Evolutionary conservation across 768 basidiomycete genomes (phyloP).

Genomic region (Tricholoma saponaceum): DNA sequence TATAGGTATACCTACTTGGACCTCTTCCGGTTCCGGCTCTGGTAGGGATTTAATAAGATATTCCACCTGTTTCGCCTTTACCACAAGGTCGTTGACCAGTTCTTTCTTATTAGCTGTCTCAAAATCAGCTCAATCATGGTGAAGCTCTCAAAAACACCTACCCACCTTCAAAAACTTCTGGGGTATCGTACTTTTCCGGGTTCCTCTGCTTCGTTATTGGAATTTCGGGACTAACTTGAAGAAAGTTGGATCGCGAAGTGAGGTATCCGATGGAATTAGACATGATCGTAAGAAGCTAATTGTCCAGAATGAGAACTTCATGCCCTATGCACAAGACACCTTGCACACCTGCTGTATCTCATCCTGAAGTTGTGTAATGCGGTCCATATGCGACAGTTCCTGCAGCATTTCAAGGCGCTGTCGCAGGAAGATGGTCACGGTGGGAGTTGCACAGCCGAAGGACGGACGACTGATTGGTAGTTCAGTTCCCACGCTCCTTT

Average conservation of each 20-base stretch:
- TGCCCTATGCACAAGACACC: neutral
- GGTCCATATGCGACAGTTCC: conserved; percentile 92
- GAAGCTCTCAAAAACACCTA: neutral
- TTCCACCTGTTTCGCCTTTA: conserved; percentile 88
- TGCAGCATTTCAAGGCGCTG: conserved; percentile 68
- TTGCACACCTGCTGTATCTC: conserved; percentile 79
- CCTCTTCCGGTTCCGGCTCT: conserved; percentile 72
- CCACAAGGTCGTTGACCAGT: conserved; percentile 75
- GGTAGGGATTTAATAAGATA: conserved; percentile 79
- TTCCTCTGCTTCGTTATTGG: conserved; percentile 83
- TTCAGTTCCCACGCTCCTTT: neutral
- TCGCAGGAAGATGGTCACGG: neutral
- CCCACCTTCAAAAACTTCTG: conserved; percentile 73
- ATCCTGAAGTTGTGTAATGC: conserved; percentile 93
- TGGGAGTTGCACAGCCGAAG: neutral
- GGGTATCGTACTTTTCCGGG: conserved; percentile 65
- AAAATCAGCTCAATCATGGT: neutral
- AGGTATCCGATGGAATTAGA: conserved; percentile 79
- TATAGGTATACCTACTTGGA: conserved; percentile 45
- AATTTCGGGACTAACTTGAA: conserved; percentile 72
- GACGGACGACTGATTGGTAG: neutral
- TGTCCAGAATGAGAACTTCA: neutral
- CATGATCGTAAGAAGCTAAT: conserved; percentile 84
- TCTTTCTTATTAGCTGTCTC: conserved; percentile 75
- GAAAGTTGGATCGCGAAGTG: conserved; percentile 69